phyloP scores from a whole-genome alignment of 257 asterid species.

The Solanum tacnaense region DNA sequence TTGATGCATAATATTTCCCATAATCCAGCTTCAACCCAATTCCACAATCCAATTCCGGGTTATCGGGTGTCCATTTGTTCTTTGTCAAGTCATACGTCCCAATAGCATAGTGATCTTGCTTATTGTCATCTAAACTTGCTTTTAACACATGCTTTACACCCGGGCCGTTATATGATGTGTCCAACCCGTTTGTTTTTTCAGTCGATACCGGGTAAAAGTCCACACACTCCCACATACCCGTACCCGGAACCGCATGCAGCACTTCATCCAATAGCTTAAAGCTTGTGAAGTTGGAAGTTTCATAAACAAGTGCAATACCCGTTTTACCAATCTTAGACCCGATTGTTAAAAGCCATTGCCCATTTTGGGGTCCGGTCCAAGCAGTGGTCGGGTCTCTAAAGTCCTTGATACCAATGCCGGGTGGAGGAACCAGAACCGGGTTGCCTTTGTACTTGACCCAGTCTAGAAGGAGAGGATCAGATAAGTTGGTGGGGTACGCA shows the following conservation, averaged over 20 bases:
- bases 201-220: slow-evolving; percentile 68
- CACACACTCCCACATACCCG: slow-evolving; percentile 94
- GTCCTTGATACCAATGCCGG: slow-evolving; percentile 51
- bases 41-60: slow-evolving; percentile 58
- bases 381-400: slow-evolving; percentile 87
- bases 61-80: slow-evolving; percentile 62
- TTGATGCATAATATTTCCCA: slow-evolving; percentile 69
- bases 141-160: slow-evolving; percentile 59
- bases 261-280: slow-evolving; percentile 31
- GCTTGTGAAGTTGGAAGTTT: slow-evolving; percentile 38
- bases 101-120: slow-evolving; percentile 50
- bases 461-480: slow-evolving; percentile 63
- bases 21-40: slow-evolving; percentile 55
- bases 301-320: slow-evolving; percentile 59
- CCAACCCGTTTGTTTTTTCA: slow-evolving; percentile 40
- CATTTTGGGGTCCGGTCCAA: slow-evolving; percentile 48
- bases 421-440: slow-evolving; percentile 74
- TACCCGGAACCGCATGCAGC: slow-evolving; percentile 49
- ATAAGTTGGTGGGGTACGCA: slow-evolving; percentile 63
- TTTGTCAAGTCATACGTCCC: slow-evolving; percentile 47
- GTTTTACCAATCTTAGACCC: slow-evolving; percentile 56
- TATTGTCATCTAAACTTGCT: slow-evolving; percentile 54
- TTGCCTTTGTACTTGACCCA: slow-evolving; percentile 64
- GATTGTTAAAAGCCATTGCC: slow-evolving; percentile 49
- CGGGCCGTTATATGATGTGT: slow-evolving; percentile 60